Percentiles rank a stretch among this genome's conserved stretches.
These are phyloP conservation scores for Dictyostelium citrinum DNA, from an alignment of 78 protist genomes.

Conservation along the genomic window DNA sequence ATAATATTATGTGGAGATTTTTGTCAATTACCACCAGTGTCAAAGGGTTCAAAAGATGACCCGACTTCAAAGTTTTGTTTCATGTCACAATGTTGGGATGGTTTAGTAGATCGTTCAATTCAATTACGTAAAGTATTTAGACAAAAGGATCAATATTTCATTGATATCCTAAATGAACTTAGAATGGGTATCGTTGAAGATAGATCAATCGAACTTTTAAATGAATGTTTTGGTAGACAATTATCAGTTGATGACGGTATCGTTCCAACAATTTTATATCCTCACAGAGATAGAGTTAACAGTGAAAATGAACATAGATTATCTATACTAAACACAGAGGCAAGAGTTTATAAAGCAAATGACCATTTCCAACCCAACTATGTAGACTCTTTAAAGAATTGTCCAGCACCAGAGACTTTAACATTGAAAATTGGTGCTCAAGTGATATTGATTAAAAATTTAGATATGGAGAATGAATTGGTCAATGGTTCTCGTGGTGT, in stretches of 20 bases:
- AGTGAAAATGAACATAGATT: slow-evolving; percentile 33
- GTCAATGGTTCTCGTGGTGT: slow-evolving; percentile 48
- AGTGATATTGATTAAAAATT: slow-evolving; percentile 10
- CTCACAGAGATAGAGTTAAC: slow-evolving; percentile 13
- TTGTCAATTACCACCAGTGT: slow-evolving; percentile 89
- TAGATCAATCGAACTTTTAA: not conserved
- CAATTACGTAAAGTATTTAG: slow-evolving; percentile 44
- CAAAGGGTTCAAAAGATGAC: not conserved
- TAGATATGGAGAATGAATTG: slow-evolving; percentile 15
- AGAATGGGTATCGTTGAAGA: slow-evolving; percentile 41
- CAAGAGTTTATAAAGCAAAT: not conserved
- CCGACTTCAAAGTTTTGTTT: slow-evolving; percentile 45
- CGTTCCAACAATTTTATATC: slow-evolving; percentile 53
- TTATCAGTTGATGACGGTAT: slow-evolving; percentile 34
- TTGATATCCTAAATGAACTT: slow-evolving; percentile 41
- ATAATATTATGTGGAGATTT: slow-evolving; percentile 88
- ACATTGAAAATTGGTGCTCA: slow-evolving; percentile 45
- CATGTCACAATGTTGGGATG: slow-evolving; percentile 50
- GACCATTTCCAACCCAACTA: slow-evolving; percentile 4
- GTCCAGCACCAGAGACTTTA: slow-evolving; percentile 10
- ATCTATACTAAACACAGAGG: not conserved
- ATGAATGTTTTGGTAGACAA: not conserved
- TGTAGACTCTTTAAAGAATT: not conserved
- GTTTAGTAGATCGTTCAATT: not conserved
- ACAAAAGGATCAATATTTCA: slow-evolving; percentile 58